Evolutionary conservation across 1,284 basidiomycete species (phyloP).

Genomic region (Veloboletus limbatus): DNA sequence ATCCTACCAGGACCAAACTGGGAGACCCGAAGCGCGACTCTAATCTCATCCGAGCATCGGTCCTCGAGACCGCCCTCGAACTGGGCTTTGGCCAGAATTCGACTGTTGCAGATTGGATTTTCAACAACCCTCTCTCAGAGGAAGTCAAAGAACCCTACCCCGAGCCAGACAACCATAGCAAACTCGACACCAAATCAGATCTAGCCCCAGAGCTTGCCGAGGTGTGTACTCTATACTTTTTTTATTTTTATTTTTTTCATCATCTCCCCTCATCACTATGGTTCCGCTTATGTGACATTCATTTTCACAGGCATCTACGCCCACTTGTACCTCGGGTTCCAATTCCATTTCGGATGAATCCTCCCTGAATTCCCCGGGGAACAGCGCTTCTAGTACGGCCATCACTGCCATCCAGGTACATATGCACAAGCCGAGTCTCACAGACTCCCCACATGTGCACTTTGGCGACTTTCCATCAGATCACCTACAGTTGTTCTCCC

Average conservation of each 20-base stretch:
- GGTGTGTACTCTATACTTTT: slow-evolving; percentile 13
- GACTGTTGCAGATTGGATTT: slow-evolving; percentile 65
- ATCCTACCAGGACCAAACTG: slow-evolving; percentile 27
- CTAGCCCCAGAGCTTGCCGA: slow-evolving; percentile 15
- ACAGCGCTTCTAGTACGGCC: slow-evolving; percentile 16
- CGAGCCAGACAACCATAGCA: slow-evolving; percentile 1
- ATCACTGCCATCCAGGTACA: slow-evolving; percentile 20
- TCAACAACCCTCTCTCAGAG: slow-evolving; percentile 53
- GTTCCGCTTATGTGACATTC: slow-evolving; percentile 10
- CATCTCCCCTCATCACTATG: neutral
- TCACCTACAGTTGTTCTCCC: slow-evolving; percentile 28
- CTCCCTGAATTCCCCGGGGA: slow-evolving; percentile 28
- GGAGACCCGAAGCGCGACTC: slow-evolving; percentile 42
- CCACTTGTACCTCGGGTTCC: slow-evolving; percentile 27
- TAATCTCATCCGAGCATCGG: slow-evolving; percentile 59
- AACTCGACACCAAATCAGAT: slow-evolving; percentile 3
- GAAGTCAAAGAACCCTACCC: slow-evolving; percentile 41
- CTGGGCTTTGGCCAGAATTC: slow-evolving; percentile 56
- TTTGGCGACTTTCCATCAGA: slow-evolving; percentile 31
- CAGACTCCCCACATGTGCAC: slow-evolving; percentile 31
- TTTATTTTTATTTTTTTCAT: no score
- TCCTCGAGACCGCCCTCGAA: slow-evolving; percentile 65
- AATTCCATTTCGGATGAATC: slow-evolving; percentile 35
- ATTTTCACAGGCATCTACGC: slow-evolving; percentile 24
- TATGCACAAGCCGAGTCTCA: slow-evolving; percentile 27